A percentile compares a stretch with the other conserved stretches of the same genome.
Conservation (phyloP, 2,329 filamentous ascomycete genomes). For the Verticillium nubilum region DNA sequence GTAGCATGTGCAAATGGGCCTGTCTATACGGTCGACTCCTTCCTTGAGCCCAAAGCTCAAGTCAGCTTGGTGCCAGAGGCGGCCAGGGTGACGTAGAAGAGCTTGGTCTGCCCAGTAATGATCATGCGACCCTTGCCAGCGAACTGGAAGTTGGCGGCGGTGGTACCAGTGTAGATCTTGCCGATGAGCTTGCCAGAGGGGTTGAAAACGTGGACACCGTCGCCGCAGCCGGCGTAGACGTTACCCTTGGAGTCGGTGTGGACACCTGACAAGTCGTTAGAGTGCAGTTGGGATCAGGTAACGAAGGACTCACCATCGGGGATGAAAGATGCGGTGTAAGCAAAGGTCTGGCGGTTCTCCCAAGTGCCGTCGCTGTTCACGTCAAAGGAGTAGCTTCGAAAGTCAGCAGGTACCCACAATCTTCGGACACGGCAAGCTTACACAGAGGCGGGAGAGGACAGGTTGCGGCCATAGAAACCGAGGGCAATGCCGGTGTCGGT, state of each 20-base stretch:
- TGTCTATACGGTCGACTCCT: neutral
- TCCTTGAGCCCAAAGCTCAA: neutral
- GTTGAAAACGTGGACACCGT: conserved; percentile 45
- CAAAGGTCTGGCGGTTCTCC: conserved; percentile 47
- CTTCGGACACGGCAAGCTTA: conserved; percentile 19
- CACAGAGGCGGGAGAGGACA: conserved; percentile 39
- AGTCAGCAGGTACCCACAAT: neutral
- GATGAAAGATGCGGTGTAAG: conserved; percentile 45
- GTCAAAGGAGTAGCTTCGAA: conserved; percentile 40
- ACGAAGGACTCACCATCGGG: conserved; percentile 45
- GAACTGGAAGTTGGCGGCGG: conserved; percentile 40
- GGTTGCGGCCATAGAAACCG: conserved; percentile 35
- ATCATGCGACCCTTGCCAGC: conserved; percentile 29
- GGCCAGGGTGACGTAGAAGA: conserved; percentile 24
- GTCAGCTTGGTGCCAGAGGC: conserved; percentile 9
- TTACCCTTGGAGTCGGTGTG: conserved; percentile 50
- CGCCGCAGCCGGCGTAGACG: conserved; percentile 44
- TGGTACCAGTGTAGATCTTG: conserved; percentile 48
- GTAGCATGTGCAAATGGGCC: neutral
- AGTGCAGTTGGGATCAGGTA: too few species aligned
- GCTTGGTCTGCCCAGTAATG: conserved; percentile 26
- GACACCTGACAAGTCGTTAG: conserved; percentile 22
- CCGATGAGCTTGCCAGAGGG: conserved; percentile 40
- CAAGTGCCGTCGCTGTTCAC: conserved; percentile 39
- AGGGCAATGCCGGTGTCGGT: conserved; percentile 49